phyloP scores from a whole-genome alignment of 176 grass and related monocot genomes.

The Leersia perrieri region DNA sequence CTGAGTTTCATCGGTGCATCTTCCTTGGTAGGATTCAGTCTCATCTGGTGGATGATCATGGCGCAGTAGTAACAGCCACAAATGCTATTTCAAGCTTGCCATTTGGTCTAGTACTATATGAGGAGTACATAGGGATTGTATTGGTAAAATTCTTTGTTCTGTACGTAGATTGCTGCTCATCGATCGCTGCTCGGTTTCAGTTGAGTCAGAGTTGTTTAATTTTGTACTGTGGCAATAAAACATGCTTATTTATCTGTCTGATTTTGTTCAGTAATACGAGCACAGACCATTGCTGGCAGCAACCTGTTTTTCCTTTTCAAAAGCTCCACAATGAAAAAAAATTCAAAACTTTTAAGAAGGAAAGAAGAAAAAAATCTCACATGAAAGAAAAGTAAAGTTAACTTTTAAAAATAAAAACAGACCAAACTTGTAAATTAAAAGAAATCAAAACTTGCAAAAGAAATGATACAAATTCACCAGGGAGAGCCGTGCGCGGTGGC shows the following conservation, averaged over 20 bases:
- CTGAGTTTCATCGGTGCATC: not conserved
- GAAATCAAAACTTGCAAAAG: too few species aligned
- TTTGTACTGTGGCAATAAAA: not conserved
- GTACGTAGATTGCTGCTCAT: not conserved
- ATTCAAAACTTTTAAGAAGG: too few species aligned
- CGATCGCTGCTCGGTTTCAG: not conserved
- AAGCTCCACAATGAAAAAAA: too few species aligned
- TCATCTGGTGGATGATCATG: slow-evolving; percentile 17
- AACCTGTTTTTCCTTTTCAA: too few species aligned
- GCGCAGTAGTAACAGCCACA: not conserved
- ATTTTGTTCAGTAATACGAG: not conserved
- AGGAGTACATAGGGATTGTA: not conserved
- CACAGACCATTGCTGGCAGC: too few species aligned
- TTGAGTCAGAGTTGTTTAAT: not conserved
- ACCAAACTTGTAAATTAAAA: too few species aligned
- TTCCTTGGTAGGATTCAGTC: not conserved
- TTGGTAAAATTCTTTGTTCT: not conserved
- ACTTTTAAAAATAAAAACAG: too few species aligned
- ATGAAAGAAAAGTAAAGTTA: too few species aligned
- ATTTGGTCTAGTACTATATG: not conserved
- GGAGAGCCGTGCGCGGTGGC: too few species aligned
- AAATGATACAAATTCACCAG: too few species aligned
- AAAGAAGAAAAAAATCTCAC: too few species aligned
- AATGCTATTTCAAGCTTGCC: not conserved
- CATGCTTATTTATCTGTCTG: not conserved